Percentiles rank a stretch among this genome's conserved stretches.
phyloP scores from a whole-genome alignment of 2,329 filamentous ascomycete species.

The Aspergillus sp. region DNA sequence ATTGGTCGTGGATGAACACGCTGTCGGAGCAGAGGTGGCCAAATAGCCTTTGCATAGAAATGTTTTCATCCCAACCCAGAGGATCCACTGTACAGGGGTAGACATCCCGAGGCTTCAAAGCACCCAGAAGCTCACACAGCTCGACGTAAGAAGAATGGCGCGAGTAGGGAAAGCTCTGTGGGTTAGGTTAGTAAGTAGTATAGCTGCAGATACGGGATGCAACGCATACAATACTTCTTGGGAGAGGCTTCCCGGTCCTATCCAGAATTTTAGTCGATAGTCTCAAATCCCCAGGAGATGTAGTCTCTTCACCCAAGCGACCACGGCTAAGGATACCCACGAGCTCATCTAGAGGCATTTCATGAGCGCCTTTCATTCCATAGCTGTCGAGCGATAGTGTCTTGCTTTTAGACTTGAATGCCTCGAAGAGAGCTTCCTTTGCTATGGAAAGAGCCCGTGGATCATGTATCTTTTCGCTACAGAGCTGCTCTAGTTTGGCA shows the following conservation, averaged over 20 bases:
- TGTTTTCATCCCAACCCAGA: constrained; percentile 60
- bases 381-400: constrained; percentile 39
- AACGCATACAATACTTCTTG: constrained; percentile 36
- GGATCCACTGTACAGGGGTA: constrained; percentile 77
- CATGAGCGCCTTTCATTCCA: constrained; percentile 36
- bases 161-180: constrained; percentile 73
- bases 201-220: neutral
- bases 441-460: constrained; percentile 26
- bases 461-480: constrained; percentile 40
- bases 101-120: constrained; percentile 72
- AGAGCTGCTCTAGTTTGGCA: constrained; percentile 56
- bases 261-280: neutral
- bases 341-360: constrained; percentile 40
- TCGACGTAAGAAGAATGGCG: constrained; percentile 85
- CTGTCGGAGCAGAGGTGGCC: constrained; percentile 64
- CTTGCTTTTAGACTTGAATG: constrained; percentile 34
- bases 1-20: constrained; percentile 64
- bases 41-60: constrained; percentile 70
- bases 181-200: constrained; percentile 9
- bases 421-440: constrained; percentile 30
- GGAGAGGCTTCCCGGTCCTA: constrained; percentile 15
- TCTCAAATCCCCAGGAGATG: neutral
- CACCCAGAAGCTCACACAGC: constrained; percentile 66
- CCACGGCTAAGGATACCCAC: constrained; percentile 32
- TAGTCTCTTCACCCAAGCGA: constrained; percentile 2